phyloP scores from a whole-genome alignment of 345 rosid species.

The Dipteronia sinensis region DNA sequence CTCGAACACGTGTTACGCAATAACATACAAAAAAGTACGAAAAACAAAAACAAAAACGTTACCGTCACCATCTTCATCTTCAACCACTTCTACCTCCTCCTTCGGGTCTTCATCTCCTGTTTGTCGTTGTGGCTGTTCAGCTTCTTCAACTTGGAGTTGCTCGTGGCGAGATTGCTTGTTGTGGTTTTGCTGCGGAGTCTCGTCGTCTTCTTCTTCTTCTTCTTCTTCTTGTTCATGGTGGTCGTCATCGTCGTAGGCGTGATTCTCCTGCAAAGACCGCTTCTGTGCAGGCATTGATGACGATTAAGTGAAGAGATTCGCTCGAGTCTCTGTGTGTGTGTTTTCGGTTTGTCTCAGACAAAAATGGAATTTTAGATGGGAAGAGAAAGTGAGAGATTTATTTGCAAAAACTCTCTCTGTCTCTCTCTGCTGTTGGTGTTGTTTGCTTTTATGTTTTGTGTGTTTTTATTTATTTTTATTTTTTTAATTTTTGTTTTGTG shows the following conservation, averaged over 20 bases:
- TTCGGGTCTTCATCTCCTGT: conserved; percentile 24
- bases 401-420: not conserved
- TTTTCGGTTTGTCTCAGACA: not conserved
- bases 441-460: not conserved
- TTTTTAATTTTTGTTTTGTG: too few species aligned
- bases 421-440: not conserved
- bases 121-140: conserved; percentile 6
- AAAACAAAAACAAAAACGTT: not conserved
- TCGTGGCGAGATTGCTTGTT: conserved; percentile 38
- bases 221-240: conserved; percentile 28
- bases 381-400: conserved; percentile 19
- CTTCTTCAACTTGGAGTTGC: conserved; percentile 17
- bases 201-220: too few species aligned
- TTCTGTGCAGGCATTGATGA: conserved; percentile 84
- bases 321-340: not conserved
- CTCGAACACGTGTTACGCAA: conserved; percentile 25
- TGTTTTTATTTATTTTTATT: not conserved
- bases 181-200: conserved; percentile 19
- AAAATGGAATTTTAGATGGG: not conserved
- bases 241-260: conserved; percentile 19
- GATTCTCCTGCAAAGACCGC: conserved; percentile 57
- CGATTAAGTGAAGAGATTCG: conserved; percentile 15
- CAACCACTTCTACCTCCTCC: conserved; percentile 24
- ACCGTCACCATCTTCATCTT: conserved; percentile 38
- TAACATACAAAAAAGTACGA: conserved; percentile 15